These are phyloP conservation scores for Tricholoma terreum DNA, from an alignment of 768 basidiomycete species.

Conservation along the genomic window DNA sequence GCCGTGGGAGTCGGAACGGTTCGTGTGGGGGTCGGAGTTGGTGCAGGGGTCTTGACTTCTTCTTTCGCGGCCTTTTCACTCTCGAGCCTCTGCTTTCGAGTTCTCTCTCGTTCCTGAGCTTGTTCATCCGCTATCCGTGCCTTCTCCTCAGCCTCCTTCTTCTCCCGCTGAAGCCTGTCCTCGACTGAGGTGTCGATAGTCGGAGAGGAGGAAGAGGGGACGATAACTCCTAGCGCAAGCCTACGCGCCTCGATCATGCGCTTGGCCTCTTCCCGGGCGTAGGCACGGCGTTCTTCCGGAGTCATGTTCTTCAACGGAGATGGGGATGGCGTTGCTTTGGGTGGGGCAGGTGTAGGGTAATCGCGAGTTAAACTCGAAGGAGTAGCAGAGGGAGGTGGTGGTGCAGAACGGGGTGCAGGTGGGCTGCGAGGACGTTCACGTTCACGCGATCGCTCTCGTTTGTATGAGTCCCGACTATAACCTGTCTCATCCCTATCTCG, in stretches of 20 bases:
- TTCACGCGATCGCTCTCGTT: slow-evolving; percentile 28
- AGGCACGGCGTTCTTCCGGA: slow-evolving; percentile 76
- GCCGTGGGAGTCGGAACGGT: slow-evolving; percentile 41
- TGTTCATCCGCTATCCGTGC: slow-evolving; percentile 73
- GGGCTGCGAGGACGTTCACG: slow-evolving; percentile 43
- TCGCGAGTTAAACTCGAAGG: slow-evolving; percentile 36
- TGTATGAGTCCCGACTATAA: slow-evolving; percentile 32
- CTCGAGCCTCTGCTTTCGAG: slow-evolving; percentile 71
- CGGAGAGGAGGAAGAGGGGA: slow-evolving; percentile 39
- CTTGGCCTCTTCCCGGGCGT: slow-evolving; percentile 74
- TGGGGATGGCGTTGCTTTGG: slow-evolving; percentile 47
- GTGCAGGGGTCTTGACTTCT: slow-evolving; percentile 31
- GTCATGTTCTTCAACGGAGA: slow-evolving; percentile 76
- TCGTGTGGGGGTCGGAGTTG: slow-evolving; percentile 41
- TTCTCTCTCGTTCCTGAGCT: slow-evolving; percentile 74
- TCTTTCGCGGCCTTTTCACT: slow-evolving; percentile 66
- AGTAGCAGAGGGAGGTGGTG: slow-evolving; percentile 51
- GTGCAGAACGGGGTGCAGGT: slow-evolving; percentile 46
- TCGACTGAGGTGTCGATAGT: slow-evolving; percentile 76
- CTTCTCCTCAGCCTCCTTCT: slow-evolving; percentile 89
- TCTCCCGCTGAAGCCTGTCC: slow-evolving; percentile 81
- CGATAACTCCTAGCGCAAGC: slow-evolving; percentile 74
- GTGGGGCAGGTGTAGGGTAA: slow-evolving; percentile 49
- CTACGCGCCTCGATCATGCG: slow-evolving; percentile 82
- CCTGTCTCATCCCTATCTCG: slow-evolving; percentile 36